Base-by-base conservation (phyloP, 2,329 filamentous ascomycete genomes). In the Scopulariopsis brevicaulis region DNA sequence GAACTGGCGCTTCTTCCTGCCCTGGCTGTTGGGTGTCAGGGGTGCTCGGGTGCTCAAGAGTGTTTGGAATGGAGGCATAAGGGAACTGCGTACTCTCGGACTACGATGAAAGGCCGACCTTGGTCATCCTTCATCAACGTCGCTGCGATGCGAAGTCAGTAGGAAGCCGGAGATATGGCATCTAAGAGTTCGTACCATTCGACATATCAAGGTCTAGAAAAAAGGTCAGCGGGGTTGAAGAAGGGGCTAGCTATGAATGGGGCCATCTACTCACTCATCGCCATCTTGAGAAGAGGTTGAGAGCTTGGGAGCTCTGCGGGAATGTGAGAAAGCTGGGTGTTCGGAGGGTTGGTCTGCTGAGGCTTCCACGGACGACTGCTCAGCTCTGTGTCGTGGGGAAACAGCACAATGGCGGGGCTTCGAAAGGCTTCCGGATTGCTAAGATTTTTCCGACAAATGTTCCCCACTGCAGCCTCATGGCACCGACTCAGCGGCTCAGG, bases 1-100 rank as follows among this genome's bases (percentile, higher is more conserved):
- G 72, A 94, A 93, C 69, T 94, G 89, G 73, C 94, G 86, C 83
- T 91, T 96, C 85, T 97, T 99, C 78, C 86, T 96, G 70, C 93
- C 93, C 75, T 99, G 94, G 71, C 91, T 96, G 66, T 58, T 57
- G 54, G 69, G 64, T 59, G 50, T 57, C 37, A 57, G 55, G n/a
- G 22, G 14, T 56, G 55, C 24, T 18, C 40, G 35, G 4, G 52
- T 28, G 55, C 55, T 24, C 58, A 61, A 64, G 59, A 62, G 58
- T 55, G 61, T 65, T 57, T 66, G 55, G 22, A 34, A 53, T 50
- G 58, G 40, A 37, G 35, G 46, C 54, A 59, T 55, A 37, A 53
- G 14, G 56, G 55, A 54, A 22, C 11, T 20, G 46, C 89, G 66
- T 82, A 96, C 90, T 99, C 94, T 86, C 94, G 83, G 66, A 99